phyloP scores from a whole-genome alignment of 1,284 basidiomycete genomes.

The Marasmius tenuissimus region DNA sequence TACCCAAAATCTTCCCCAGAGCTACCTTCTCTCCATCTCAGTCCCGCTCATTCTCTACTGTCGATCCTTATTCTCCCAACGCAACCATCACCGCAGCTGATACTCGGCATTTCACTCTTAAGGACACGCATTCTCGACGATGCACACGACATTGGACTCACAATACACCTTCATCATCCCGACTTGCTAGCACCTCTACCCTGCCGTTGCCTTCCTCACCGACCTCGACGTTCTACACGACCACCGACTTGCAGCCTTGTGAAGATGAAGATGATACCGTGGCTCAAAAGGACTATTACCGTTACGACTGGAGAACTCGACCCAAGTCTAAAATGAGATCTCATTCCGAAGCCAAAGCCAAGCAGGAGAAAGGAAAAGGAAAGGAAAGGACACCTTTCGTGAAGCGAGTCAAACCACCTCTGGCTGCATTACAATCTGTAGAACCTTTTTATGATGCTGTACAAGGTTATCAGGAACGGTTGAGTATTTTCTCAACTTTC shows the following conservation, averaged over 20 bases:
- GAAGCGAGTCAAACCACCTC: slow-evolving; percentile 37
- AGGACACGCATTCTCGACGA: neutral
- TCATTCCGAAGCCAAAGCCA: slow-evolving; percentile 15
- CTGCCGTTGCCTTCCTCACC: neutral
- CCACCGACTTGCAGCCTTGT: neutral
- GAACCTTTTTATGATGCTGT: slow-evolving; percentile 45
- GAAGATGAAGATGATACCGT: too few relatives aligned
- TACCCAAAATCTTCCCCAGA: too few relatives aligned
- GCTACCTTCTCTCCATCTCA: too few relatives aligned
- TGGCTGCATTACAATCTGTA: slow-evolving; percentile 28
- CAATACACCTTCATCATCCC: neutral
- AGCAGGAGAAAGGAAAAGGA: neutral
- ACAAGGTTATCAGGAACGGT: slow-evolving; percentile 42
- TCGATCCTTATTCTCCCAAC: neutral
- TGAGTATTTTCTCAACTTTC: slow-evolving; percentile 16
- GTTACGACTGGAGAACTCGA: slow-evolving; percentile 41
- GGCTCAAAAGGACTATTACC: slow-evolving; percentile 1
- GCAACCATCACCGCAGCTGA: neutral
- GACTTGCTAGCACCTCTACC: neutral
- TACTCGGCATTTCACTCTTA: neutral
- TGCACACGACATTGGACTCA: neutral
- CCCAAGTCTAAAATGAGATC: slow-evolving; percentile 37
- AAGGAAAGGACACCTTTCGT: slow-evolving; percentile 15
- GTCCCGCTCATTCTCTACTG: neutral
- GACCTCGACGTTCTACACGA: neutral